Evolutionary conservation across 768 basidiomycete species (phyloP).

Genomic region (Roridomyces roridus): DNA sequence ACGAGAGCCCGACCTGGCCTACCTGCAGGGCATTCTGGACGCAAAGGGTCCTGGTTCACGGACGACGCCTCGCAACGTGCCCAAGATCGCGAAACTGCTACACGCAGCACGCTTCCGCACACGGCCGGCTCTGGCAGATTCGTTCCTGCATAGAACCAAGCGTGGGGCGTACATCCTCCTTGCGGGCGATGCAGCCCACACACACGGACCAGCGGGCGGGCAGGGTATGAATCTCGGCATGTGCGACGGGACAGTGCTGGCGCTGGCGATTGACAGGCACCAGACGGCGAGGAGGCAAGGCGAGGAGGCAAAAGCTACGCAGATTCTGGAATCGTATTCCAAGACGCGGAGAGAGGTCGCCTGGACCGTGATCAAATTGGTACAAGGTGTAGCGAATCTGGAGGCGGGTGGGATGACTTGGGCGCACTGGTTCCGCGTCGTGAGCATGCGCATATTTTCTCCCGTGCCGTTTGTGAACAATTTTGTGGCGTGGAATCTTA

Average conservation of each 20-base stretch:
- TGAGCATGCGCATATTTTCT: constrained; percentile 1
- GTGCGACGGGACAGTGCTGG: constrained; percentile 34
- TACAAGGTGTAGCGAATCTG: constrained; percentile 32
- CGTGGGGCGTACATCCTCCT: constrained; percentile 1
- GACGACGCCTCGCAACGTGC: neutral
- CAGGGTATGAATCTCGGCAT: constrained; percentile 15
- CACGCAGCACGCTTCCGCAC: neutral
- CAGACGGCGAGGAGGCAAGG: constrained; percentile 29
- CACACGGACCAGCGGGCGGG: constrained; percentile 13
- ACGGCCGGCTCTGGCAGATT: neutral
- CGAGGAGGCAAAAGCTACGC: too few species aligned
- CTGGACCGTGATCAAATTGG: constrained; percentile 39
- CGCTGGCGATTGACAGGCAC: constrained; percentile 37
- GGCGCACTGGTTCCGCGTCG: constrained; percentile 4
- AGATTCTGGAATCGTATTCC: constrained; percentile 34
- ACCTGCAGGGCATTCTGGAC: constrained; percentile 15
- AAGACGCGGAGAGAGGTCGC: constrained; percentile 36
- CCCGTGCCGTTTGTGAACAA: constrained; percentile 26
- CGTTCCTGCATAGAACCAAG: neutral
- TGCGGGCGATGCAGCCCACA: constrained; percentile 12
- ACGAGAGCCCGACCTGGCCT: constrained; percentile 4
- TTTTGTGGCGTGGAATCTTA: constrained; percentile 33
- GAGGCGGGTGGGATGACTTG: constrained; percentile 15
- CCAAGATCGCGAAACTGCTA: constrained; percentile 8
- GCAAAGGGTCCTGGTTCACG: constrained; percentile 10